These are phyloP conservation scores for Colletotrichum phormii DNA, from an alignment of 2,329 filamentous ascomycete species.

Conservation along the genomic window DNA sequence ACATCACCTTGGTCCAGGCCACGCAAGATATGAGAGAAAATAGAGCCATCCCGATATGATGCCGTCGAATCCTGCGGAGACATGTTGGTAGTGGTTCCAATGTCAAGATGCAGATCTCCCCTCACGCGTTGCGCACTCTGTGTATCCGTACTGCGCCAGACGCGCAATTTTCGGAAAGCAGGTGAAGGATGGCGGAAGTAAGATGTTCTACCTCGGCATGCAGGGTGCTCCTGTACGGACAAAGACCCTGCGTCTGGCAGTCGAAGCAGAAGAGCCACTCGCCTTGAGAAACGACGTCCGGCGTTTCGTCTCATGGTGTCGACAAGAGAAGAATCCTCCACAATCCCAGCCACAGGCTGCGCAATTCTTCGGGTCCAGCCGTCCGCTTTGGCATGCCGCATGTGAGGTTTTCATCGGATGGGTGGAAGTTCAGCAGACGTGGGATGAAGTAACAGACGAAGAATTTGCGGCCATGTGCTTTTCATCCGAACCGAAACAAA, in stretches of 20 bases:
- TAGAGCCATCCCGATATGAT: background rate
- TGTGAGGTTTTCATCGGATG: background rate
- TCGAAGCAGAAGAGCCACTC: background rate
- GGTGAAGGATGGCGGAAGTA: background rate
- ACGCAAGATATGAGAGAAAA: constrained; percentile 15
- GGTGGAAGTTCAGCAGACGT: background rate
- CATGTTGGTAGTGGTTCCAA: background rate
- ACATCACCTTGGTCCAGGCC: constrained; percentile 3
- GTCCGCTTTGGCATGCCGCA: constrained; percentile 4
- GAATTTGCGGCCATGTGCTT: background rate
- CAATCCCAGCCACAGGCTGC: background rate
- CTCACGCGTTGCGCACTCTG: constrained; percentile 6
- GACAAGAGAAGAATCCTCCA: background rate
- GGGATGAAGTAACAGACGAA: background rate
- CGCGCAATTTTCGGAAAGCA: background rate
- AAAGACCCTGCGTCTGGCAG: constrained; percentile 17
- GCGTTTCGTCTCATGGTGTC: background rate
- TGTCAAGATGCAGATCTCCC: background rate
- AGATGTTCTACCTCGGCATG: background rate
- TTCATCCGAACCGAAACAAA: background rate
- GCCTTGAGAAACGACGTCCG: background rate
- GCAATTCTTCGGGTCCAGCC: background rate
- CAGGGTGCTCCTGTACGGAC: background rate
- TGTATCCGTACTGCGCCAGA: background rate
- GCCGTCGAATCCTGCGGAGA: background rate